These are phyloP conservation scores for Exophiala alcalophila DNA, from an alignment of 2,329 filamentous ascomycete species.

Conservation along the genomic window DNA sequence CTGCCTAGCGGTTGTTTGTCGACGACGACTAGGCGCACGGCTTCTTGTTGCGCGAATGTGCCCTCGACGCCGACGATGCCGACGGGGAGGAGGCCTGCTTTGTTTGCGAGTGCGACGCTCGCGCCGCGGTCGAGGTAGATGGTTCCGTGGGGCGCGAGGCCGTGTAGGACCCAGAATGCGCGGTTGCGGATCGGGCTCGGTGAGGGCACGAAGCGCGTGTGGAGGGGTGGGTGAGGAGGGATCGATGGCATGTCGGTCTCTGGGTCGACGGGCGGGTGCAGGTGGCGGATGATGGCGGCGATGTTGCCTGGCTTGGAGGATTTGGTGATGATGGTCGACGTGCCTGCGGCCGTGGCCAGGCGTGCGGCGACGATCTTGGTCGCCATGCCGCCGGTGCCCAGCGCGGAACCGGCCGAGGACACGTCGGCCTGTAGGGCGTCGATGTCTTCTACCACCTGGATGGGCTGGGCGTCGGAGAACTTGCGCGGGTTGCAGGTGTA, in stretches of 20 bases:
- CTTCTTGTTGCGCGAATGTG: constrained; percentile 85
- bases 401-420: constrained; percentile 78
- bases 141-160: constrained; percentile 82
- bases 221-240: constrained; percentile 60
- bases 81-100: constrained; percentile 83
- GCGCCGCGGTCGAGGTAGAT: constrained; percentile 92
- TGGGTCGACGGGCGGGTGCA: constrained; percentile 55
- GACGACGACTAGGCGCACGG: constrained; percentile 80
- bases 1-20: constrained; percentile 48
- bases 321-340: constrained; percentile 91
- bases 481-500: constrained; percentile 93
- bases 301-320: constrained; percentile 95
- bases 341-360: constrained; percentile 87
- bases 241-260: constrained; percentile 28
- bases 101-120: constrained; percentile 72
- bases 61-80: constrained; percentile 90
- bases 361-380: constrained; percentile 95
- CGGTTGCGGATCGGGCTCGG: constrained; percentile 82
- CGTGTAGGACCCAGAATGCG: constrained; percentile 96
- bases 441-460: constrained; percentile 91
- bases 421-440: constrained; percentile 79
- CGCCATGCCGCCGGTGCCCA: constrained; percentile 95
- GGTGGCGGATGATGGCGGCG: constrained; percentile 75
- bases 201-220: constrained; percentile 90
- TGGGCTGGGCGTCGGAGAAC: constrained; percentile 79